phyloP scores from a whole-genome alignment of 495 filamentous ascomycete genomes.

The Opeltia flavorubescens region DNA sequence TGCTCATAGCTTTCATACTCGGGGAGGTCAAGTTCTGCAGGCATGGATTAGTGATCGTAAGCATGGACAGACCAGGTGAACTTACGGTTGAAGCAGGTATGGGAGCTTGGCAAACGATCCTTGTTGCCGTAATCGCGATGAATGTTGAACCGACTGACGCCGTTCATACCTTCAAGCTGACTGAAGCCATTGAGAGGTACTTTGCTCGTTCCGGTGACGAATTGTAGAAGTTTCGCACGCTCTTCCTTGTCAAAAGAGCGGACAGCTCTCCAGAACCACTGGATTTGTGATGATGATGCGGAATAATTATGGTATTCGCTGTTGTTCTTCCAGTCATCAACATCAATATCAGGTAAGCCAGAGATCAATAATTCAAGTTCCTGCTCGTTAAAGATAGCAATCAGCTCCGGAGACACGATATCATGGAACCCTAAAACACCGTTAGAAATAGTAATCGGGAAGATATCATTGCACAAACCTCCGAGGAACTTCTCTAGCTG shows the following conservation, averaged over 20 bases:
- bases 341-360: constrained; percentile 89
- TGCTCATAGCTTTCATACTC: constrained; percentile 96
- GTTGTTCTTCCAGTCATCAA: constrained; percentile 98
- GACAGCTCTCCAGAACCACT: constrained; percentile 99
- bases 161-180: constrained; percentile 98
- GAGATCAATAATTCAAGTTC: constrained; percentile 96
- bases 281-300: constrained; percentile 86
- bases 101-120: constrained; percentile 86
- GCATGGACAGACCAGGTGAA: constrained; percentile 16
- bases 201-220: constrained; percentile 97
- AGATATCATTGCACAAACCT: constrained; percentile 35
- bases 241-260: constrained; percentile 99
- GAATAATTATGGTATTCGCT: constrained; percentile 98
- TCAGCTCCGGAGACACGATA: constrained; percentile 85
- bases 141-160: constrained; percentile 95
- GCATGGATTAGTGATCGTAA: constrained; percentile 20
- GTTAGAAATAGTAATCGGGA: constrained; percentile 15
- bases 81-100: constrained; percentile 99
- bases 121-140: constrained; percentile 98
- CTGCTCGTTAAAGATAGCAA: constrained; percentile 97
- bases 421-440: constrained; percentile 72
- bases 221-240: constrained; percentile 91
- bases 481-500: constrained; percentile 93
- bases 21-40: constrained; percentile 87
- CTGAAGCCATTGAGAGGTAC: constrained; percentile 98